Percentiles rank a stretch among this genome's conserved stretches.
phyloP scores from a whole-genome alignment of 2,329 filamentous ascomycete species.

The Aspergillus pseudoviridinutans region DNA sequence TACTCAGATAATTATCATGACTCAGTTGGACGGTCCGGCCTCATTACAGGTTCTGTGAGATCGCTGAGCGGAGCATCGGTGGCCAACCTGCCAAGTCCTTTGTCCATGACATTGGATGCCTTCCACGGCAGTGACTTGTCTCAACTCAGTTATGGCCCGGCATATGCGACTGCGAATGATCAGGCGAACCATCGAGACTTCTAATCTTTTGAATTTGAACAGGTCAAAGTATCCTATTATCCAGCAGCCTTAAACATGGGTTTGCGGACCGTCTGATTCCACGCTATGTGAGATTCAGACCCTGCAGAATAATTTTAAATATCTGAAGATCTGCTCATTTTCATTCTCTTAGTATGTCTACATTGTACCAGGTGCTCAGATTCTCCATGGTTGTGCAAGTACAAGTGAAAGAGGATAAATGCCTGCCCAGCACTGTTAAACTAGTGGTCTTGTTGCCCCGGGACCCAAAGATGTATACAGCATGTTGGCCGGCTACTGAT shows the following conservation, averaged over 20 bases:
- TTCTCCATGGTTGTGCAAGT: background rate
- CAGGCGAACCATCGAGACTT: constrained; percentile 25
- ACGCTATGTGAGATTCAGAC: background rate
- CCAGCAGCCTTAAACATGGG: background rate
- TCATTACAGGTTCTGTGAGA: constrained; percentile 18
- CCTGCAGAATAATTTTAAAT: background rate
- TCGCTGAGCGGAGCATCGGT: constrained; percentile 21
- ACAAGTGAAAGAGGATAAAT: background rate
- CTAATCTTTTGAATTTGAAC: constrained; percentile 1
- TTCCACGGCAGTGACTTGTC: constrained; percentile 26
- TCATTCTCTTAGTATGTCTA: too few relatives aligned
- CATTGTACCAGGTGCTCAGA: too few relatives aligned
- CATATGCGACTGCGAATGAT: constrained; percentile 23
- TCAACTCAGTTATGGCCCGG: constrained; percentile 26
- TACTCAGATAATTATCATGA: constrained; percentile 29
- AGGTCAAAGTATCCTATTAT: background rate
- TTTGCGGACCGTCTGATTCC: background rate
- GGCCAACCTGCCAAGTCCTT: constrained; percentile 20
- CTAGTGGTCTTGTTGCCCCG: background rate
- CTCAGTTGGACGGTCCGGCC: constrained; percentile 17
- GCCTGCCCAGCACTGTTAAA: background rate
- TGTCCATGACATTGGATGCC: constrained; percentile 27
- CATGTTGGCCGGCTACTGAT: background rate
- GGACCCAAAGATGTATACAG: background rate
- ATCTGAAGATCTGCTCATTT: background rate